Evolutionary conservation across 2,329 filamentous ascomycete species (phyloP).

Genomic region (Didymella pomorum): DNA sequence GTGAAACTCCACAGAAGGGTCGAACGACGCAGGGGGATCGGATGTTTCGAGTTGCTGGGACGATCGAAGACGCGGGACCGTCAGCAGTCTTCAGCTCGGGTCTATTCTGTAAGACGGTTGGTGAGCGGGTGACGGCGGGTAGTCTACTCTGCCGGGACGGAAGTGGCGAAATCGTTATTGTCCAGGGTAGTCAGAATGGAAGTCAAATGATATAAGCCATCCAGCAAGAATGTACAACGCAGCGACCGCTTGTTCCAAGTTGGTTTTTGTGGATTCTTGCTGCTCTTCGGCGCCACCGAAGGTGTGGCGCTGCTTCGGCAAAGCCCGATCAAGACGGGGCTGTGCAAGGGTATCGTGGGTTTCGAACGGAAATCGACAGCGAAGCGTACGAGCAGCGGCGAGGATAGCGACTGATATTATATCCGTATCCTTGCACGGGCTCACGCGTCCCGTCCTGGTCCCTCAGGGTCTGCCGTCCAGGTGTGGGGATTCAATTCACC

Average conservation of each 20-base stretch:
- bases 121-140: conserved; percentile 35
- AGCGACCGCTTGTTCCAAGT: conserved; percentile 35
- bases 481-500: conserved; percentile 41
- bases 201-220: conserved; percentile 44
- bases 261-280: conserved; percentile 42
- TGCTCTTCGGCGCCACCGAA: conserved; percentile 42
- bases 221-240: conserved; percentile 37
- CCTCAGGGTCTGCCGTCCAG: conserved; percentile 38
- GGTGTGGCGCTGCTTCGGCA: conserved; percentile 43
- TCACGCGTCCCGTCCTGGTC: conserved; percentile 37
- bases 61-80: conserved; percentile 31
- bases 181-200: conserved; percentile 39
- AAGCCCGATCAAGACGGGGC: conserved; percentile 40
- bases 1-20: conserved; percentile 31
- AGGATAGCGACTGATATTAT: conserved; percentile 39
- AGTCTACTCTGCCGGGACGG: conserved; percentile 39
- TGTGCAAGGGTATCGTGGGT: conserved; percentile 39
- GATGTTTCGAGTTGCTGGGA: conserved; percentile 30
- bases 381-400: conserved; percentile 35
- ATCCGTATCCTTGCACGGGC: conserved; percentile 30
- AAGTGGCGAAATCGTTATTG: conserved; percentile 44
- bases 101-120: conserved; percentile 33
- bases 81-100: conserved; percentile 49
- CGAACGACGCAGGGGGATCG: conserved; percentile 31
- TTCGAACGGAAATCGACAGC: conserved; percentile 35